These are phyloP conservation scores for Scedosporium aurantiacum DNA, from an alignment of 2,329 filamentous ascomycete genomes.

Conservation along the genomic window DNA sequence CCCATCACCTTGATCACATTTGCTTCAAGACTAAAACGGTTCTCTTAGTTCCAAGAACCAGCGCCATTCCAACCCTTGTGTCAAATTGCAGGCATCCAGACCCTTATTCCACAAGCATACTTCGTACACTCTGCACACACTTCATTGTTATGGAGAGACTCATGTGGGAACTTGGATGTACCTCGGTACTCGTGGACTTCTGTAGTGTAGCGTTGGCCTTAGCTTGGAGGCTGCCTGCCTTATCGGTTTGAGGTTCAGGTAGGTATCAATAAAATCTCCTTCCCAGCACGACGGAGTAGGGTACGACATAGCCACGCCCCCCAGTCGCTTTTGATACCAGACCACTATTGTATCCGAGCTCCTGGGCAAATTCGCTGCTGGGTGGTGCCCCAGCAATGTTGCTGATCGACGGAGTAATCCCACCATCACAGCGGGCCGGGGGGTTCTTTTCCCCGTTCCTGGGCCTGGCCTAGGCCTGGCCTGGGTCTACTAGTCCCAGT, in stretches of 20 bases:
- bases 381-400: neutral
- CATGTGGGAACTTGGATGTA: too few relatives aligned
- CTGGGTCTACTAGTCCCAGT: neutral
- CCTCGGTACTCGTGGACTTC: too few relatives aligned
- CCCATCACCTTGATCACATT: too few relatives aligned
- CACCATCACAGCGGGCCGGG: neutral
- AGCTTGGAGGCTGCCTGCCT: neutral
- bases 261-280: neutral
- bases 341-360: neutral
- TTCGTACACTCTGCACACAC: too few relatives aligned
- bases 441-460: neutral
- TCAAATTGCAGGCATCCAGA: too few relatives aligned
- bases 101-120: too few relatives aligned
- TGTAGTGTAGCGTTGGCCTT: too few relatives aligned
- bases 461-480: neutral
- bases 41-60: too few relatives aligned
- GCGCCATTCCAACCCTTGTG: too few relatives aligned
- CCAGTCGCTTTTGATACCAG: neutral
- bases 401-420: neutral
- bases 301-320: neutral
- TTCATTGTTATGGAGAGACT: too few relatives aligned
- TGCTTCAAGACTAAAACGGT: too few relatives aligned
- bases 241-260: slow-evolving; percentile 7
- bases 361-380: neutral
- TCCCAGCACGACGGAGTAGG: neutral